Evolutionary conservation across 306 rosid genomes (phyloP), one percentile per base, ranked within the genome.

Genomic region (Fragaria ananassa): DNA sequence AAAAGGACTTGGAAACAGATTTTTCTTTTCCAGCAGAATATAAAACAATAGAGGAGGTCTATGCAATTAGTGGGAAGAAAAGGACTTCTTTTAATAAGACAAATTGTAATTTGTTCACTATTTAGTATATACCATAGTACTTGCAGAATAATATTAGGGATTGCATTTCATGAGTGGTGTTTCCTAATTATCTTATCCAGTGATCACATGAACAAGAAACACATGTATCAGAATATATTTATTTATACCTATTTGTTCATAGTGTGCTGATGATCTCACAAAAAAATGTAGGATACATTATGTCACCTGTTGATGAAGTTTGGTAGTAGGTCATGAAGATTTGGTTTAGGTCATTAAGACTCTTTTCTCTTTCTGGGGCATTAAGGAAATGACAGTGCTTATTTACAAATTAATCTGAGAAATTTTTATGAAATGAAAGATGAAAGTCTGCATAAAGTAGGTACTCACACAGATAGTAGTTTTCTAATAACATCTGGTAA

Each of bases 131-230:
- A 57, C 68, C 46, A 18, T 69, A 54, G 54, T 47, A 64, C 19
- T 62, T 14, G 37, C 21, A 34, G 41, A 21, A 49, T 53, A 10
- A 39, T 31, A 61, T 47, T 17, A 42, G 49, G 70, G n/a, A 45
- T 39, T 34, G 41, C 7, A 68, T 70, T 50, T 31, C 14, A 39
- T 73, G 63, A 72, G 81, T 81, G 74, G 56, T 71, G 27, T 35
- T 57, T 57, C 76, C 68, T 63, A 71, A 82, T 82, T 60, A 14
- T 78, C 82, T 72, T 78, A 78, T 68, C 72, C 37, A 46, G 61
- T 49, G 77, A 25, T 51, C 50, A 70, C 23, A 64, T 17, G 54
- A 71, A 53, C 31, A 50, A 54, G 44, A 34, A n/a, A 68, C 42
- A 45, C 18, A 54, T 64, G 12, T 45, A 34, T 29, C 19, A 64